Evolutionary conservation across 768 basidiomycete species (phyloP).

Genomic region (Leccinum variicolor): DNA sequence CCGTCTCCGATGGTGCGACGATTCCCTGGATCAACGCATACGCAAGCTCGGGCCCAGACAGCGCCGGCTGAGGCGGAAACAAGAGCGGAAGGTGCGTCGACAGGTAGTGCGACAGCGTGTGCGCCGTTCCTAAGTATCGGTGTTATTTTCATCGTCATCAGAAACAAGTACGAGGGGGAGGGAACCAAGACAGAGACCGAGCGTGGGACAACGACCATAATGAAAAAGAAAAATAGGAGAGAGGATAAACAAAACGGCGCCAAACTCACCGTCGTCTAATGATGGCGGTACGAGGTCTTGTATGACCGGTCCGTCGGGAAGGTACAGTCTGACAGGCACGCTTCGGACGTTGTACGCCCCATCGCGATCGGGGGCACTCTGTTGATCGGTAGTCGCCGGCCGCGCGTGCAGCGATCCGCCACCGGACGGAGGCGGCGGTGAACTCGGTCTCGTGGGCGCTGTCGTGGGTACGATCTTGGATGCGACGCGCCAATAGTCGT

Average conservation of each 20-base stretch:
- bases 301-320: conserved; percentile 86
- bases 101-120: conserved; percentile 69
- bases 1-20: conserved; percentile 74
- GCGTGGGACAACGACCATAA: neutral
- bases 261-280: conserved; percentile 64
- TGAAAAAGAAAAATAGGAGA: neutral
- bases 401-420: conserved; percentile 62
- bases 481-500: conserved; percentile 91
- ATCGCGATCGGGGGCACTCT: conserved; percentile 59
- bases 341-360: conserved; percentile 85
- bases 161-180: neutral
- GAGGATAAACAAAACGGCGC: neutral
- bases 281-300: conserved; percentile 87
- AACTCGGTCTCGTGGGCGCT: conserved; percentile 54
- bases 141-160: neutral
- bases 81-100: conserved; percentile 75
- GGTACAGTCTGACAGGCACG: conserved; percentile 84
- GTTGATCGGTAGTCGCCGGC: conserved; percentile 61
- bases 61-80: conserved; percentile 54
- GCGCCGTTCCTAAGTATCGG: conserved; percentile 57
- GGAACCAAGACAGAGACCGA: neutral
- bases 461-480: conserved; percentile 89
- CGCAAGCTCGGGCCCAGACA: conserved; percentile 50
- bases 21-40: conserved; percentile 86
- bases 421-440: conserved; percentile 45